Base-by-base conservation (phyloP, 768 basidiomycete species). In the Russula olivacea region DNA sequence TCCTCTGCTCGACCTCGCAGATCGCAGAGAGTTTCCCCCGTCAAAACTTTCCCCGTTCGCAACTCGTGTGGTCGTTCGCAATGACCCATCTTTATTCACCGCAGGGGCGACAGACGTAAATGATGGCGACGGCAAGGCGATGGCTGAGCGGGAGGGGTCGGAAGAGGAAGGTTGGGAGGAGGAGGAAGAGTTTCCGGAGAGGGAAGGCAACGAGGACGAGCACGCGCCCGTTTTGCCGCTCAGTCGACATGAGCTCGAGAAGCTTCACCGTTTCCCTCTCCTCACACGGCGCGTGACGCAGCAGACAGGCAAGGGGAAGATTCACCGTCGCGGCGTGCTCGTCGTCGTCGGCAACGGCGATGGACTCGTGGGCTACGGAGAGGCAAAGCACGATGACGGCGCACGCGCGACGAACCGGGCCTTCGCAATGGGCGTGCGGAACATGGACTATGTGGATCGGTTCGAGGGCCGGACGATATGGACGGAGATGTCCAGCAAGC, bases 391-490 rank as follows among this genome's bases (percentile, higher is more conserved):
- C 72, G 75, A 73, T 2, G 85, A 89, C 43, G 69, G 69, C 1
- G 63, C 77, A 8, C 74, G 77, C 19, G 91, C 89, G 2, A 71
- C 79, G 17, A 74, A 73, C 51, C 84, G 86, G 72, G 81, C 88
- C n/a, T 75, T 82, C 66, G 74, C 78, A 40, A 75, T 83, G 77
- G 97, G 93, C 2, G 79, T 96, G 32, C 81, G 87, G 65, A 89
- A 87, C 70, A 88, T 98, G 88, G 97, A 98, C 74, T 88, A 80
- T 69, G 92, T 99, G 59, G 88, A 91, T 67, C 85, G 93, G n/a
- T 98, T 93, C 74, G 96, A 99, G 74, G 79, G 85, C 66, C 83
- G 97, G 55, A 98, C 97, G n/a, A 80, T 97, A 19, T 98, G 92
- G 91, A 92, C 93, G 23, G 89, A 93, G 57, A 83, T 95, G 78